Base-by-base conservation (phyloP, 192 early-diverging fungal genomes). In the Backusella luteola region DNA sequence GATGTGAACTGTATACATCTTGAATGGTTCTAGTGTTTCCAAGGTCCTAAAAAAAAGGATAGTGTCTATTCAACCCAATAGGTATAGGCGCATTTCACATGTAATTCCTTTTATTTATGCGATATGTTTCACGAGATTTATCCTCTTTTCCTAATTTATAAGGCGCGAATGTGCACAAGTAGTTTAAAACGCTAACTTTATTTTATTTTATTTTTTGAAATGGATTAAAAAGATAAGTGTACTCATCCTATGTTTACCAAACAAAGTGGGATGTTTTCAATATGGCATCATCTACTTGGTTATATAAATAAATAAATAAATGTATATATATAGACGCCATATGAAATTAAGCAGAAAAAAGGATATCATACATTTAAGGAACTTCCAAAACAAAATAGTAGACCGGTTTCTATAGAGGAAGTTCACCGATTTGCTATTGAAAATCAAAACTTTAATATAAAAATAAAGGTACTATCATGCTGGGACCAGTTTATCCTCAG, bases 141-240 rank as follows among this genome's bases (percentile, higher is more conserved):
- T 63, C 56, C 56, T 63, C 56, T 9, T 59, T 59, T 59, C 53
- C 53, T 59, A 59, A 59, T 59, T 59, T 26, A 59, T 59, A 59
- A 59, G 4, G 23, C 11, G 23, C 9, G 23, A 59, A 59, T 59
- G 53, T 59, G 53, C 9, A 26, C 53, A 59, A 29, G 23, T 59
- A 12, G 21, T 11, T 59, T 59, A 59, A 59, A 29, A 59, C 53
- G 29, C 23, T 59, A 59, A 11, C 52, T 21, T 56, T 56, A 59
- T 59, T 26, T 21, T n/a, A n/a, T 26, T 32, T 59, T 26, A 21
- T 53, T 53, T 53, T 53, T 53, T 53, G n/a, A 53, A 53, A 53
- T 9, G 6, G 8, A 53, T 8, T 23, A 56, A 63, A 63, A 63
- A 63, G 26, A 63, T 14, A 23, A 19, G 15, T n/a, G 19, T 49